These are phyloP conservation scores for Selenicereus undatus DNA, from an alignment of 148 eudicot genomes.

Conservation along the genomic window DNA sequence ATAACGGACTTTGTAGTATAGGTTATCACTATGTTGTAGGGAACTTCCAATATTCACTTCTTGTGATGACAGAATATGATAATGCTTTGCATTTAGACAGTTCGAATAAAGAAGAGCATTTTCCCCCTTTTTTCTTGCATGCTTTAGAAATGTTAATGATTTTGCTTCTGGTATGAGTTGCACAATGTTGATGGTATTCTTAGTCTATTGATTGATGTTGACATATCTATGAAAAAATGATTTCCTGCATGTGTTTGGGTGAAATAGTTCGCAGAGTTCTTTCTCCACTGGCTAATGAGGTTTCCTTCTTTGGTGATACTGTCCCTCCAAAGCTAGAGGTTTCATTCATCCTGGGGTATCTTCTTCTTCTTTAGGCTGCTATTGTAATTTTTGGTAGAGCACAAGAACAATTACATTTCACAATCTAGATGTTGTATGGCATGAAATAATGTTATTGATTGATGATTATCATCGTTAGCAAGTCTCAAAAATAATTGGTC, in stretches of 20 bases:
- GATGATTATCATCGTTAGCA: no score
- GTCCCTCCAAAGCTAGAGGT: constrained; percentile 41
- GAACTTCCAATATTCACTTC: constrained; percentile 64
- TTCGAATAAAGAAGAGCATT: constrained; percentile 62
- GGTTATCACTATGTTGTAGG: constrained; percentile 89
- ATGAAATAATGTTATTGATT: no score
- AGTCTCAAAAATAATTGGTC: no score
- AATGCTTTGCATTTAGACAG: constrained; percentile 57
- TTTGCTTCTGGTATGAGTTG: not conserved
- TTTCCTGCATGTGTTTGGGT: constrained; percentile 57
- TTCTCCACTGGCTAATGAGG: constrained; percentile 49
- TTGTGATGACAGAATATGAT: constrained; percentile 74
- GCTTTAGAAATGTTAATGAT: not conserved
- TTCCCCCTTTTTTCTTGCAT: not conserved
- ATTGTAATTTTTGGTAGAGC: not conserved
- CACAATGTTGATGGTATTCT: not conserved
- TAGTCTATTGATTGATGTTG: not conserved
- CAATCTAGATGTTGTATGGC: no score
- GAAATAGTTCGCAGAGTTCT: constrained; percentile 53
- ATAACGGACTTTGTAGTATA: constrained; percentile 7
- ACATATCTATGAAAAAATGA: constrained; percentile 61
- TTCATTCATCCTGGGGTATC: constrained; percentile 53
- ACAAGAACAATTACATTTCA: no score
- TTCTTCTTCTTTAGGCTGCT: not conserved
- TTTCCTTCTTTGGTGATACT: constrained; percentile 42